These are phyloP conservation scores for Bathelium albidoporum DNA, from an alignment of 495 filamentous ascomycete genomes.

Conservation along the genomic window DNA sequence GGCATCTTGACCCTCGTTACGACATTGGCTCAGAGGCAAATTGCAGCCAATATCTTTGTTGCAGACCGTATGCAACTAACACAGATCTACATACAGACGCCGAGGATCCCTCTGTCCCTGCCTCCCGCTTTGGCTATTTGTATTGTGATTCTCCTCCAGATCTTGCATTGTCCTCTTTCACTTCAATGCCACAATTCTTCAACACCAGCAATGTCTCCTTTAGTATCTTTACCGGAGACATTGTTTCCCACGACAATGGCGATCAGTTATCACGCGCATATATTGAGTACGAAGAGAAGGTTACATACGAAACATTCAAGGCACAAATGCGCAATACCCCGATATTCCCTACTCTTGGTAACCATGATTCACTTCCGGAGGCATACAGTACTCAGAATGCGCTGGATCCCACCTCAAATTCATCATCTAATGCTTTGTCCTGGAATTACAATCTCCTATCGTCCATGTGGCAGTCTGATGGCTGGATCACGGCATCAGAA, in stretches of 20 bases:
- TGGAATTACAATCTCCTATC: constrained; percentile 49
- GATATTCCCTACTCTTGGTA: constrained; percentile 12
- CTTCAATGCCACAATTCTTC: constrained; percentile 19
- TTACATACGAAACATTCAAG: constrained; percentile 13
- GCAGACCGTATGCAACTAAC: constrained; percentile 18
- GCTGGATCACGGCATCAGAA: constrained; percentile 37
- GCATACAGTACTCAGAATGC: constrained; percentile 12
- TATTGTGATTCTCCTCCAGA: constrained; percentile 24
- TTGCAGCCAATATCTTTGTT: constrained; percentile 13
- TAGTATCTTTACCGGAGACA: constrained; percentile 15
- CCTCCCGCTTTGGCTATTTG: constrained; percentile 22
- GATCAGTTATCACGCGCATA: constrained; percentile 10
- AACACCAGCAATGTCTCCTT: constrained; percentile 6
- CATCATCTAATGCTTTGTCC: constrained; percentile 6
- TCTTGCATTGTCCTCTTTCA: constrained; percentile 21
- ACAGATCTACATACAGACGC: constrained; percentile 16
- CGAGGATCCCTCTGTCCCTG: constrained; percentile 20
- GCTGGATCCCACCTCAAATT: constrained; percentile 1
- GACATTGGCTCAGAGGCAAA: constrained; percentile 14
- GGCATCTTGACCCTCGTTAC: constrained; percentile 15
- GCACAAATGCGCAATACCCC: constrained; percentile 7
- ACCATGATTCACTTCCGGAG: constrained; percentile 8
- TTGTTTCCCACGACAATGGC: constrained; percentile 11
- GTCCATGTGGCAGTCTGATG: constrained; percentile 41
- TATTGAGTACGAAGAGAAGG: constrained; percentile 10